These are phyloP conservation scores for Calocera cornea DNA, from an alignment of 768 basidiomycete species.

Conservation along the genomic window DNA sequence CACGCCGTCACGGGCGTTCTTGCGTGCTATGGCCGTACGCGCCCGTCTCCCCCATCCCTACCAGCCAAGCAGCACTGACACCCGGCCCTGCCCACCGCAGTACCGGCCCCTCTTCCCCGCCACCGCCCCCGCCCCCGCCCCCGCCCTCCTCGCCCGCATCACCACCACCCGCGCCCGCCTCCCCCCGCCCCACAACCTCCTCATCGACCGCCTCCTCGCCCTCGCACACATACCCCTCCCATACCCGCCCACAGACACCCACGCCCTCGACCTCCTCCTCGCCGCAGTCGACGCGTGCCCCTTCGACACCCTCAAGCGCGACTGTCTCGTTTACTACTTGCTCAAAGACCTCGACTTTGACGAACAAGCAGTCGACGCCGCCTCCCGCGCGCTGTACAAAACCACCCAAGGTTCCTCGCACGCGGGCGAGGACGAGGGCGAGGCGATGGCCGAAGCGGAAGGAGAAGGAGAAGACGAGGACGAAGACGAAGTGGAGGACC, in stretches of 20 bases:
- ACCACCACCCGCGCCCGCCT: constrained; percentile 27
- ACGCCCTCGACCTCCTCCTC: constrained; percentile 43
- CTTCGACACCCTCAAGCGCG: constrained; percentile 67
- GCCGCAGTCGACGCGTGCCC: constrained; percentile 44
- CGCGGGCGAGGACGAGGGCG: no score
- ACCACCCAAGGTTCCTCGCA: no score
- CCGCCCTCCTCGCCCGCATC: not conserved
- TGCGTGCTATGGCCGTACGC: no score
- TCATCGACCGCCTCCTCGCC: constrained; percentile 60
- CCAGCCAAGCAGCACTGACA: no score
- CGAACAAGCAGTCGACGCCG: not conserved
- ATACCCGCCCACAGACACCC: constrained; percentile 52
- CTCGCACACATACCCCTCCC: constrained; percentile 49
- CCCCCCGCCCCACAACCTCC: constrained; percentile 44
- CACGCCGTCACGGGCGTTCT: no score
- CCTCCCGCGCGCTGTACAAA: no score
- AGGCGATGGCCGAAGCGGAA: no score
- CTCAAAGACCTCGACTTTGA: constrained; percentile 31
- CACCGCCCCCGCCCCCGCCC: no score
- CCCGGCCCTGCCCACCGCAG: no score
- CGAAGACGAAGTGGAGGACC: not conserved
- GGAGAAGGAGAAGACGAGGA: not conserved
- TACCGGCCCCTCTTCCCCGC: no score
- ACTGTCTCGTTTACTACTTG: constrained; percentile 67
- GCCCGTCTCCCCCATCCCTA: no score